Conservation (phyloP, 371 early-diverging fungal genomes). For the Zancudomyces culisetae region DNA sequence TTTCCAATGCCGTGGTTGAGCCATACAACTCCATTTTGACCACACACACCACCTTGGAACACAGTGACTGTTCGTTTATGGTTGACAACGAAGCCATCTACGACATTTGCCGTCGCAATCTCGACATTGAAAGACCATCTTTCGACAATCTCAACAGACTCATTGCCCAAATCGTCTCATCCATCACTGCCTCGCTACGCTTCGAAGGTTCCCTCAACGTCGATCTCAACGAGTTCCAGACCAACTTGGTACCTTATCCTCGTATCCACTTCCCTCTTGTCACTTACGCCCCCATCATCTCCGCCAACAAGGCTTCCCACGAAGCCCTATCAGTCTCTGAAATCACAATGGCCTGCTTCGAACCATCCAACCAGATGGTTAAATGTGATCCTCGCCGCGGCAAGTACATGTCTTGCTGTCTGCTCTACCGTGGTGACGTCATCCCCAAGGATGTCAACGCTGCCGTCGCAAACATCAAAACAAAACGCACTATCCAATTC, state of each 20-base stretch:
- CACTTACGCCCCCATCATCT: constrained; percentile 84
- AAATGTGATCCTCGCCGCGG: constrained; percentile 89
- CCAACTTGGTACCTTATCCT: constrained; percentile 93
- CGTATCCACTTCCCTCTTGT: constrained; percentile 92
- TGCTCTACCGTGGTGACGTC: constrained; percentile 86
- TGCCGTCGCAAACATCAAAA: constrained; percentile 73
- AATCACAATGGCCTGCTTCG: constrained; percentile 86
- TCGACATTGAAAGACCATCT: constrained; percentile 94
- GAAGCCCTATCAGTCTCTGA: constrained; percentile 79
- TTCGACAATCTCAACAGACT: constrained; percentile 96
- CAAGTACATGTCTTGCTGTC: constrained; percentile 94
- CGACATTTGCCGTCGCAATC: constrained; percentile 96
- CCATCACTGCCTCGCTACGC: constrained; percentile 97
- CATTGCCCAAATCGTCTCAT: constrained; percentile 98
- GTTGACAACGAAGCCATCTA: constrained; percentile 99
- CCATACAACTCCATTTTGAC: constrained; percentile 97
- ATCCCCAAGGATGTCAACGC: constrained; percentile 73
- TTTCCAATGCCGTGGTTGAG: constrained; percentile 96
- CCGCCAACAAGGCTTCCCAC: constrained; percentile 76
- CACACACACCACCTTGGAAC: constrained; percentile 96
- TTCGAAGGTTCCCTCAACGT: constrained; percentile 95
- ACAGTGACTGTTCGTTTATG: constrained; percentile 98
- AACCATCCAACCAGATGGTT: constrained; percentile 92
- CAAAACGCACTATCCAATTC: constrained; percentile 78
- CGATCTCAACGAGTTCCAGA: constrained; percentile 93